Base-by-base conservation (phyloP, 208 protist genomes). In the Wallacemonas sp. region DNA sequence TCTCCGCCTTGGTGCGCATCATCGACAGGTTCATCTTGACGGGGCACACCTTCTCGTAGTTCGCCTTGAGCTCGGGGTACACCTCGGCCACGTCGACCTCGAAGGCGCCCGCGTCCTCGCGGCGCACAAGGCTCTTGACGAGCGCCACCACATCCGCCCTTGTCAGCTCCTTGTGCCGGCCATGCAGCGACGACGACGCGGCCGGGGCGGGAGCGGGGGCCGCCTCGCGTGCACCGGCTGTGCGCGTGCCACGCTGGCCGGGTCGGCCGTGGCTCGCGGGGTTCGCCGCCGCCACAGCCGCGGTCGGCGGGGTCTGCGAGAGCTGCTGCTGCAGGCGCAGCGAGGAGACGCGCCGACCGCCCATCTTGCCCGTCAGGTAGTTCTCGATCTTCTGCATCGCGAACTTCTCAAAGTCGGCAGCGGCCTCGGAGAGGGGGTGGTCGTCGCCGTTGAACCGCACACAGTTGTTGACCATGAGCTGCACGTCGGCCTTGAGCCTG, bases 381-480 rank as follows among this genome's bases (percentile, higher is more conserved):
- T 29, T 54, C 44, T 93, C 83, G 20, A 96, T 78, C 44, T 84
- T 70, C 39, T 79, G 74, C 25, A 82, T 36, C 2, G 87, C 85
- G 63, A 87, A 90, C n/a, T 65, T 69, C 57, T 88, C 79, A 78
- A 96, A 96, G 1, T 61, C 55, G 7, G 57, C 52, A 4, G 91
- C 91, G 22, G 72, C 76, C 32, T 79, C 74, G 4, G 83, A 82
- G 29, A 85, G 76, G 3, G 61, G 66, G 59, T 77, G 80, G 20
- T 74, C 73, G 11, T 70, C 50, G 5, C 91, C 91, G 65, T 96
- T 96, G 61, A 87, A 96, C 0, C 76, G 77, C 29, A 91, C 65
- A 52, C 91, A 96, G 78, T 96, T 96, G 49, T 69, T 81, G 7
- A 85, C 91, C 86, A 96, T 96, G 46, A 96, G 65, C 42, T 76